Base-by-base conservation (phyloP, 2,329 filamentous ascomycete species). In the Berkeleyomyces rouxiae region DNA sequence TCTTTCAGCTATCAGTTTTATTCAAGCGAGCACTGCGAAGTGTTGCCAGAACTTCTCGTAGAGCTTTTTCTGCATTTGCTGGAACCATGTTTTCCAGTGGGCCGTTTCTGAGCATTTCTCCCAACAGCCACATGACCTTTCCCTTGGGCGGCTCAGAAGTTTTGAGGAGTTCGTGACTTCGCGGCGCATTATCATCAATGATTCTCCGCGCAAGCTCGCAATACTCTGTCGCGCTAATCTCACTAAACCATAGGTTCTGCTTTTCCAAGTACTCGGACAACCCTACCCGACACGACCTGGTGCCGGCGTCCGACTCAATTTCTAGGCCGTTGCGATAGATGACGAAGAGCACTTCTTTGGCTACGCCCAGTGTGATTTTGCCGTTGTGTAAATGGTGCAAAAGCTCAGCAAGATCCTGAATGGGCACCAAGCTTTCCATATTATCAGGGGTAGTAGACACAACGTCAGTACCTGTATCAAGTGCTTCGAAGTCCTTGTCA, bases 51-150 rank as follows among this genome's bases (percentile, higher is more conserved):
- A 61, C 59, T 11, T 23, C 42, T 33, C 70, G 70, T 73, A 83
- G 74, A 1, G 77, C 71, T 11, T 67, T 71, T 70, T 82, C 78
- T 0, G 79, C 81, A 37, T 71, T 76, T 33, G 71, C 71, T 1
- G 81, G 80, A 61, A 82, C 77, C 64, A 82, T 82, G 37, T 78
- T 73, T 68, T 81, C 79, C 53, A 80, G 76, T 2, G 76, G 75
- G 0, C 80, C 81, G 1, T 76, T 67, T 3, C 75, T 73, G 72
- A 84, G 78, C 78, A 84, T 79, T 70, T 78, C 80, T 23, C 81
- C 81, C 4, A 83, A 77, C 1, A 83, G 72, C 67, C 77, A 83
- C 80, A 82, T 82, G 55, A 83, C 74, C 71, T 82, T 83, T 0
- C 81, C 81, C 63, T 79, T 74, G 0, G 80, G 81, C 0, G 79